These are phyloP conservation scores for Neurospora sp. DNA, from an alignment of 495 filamentous ascomycete genomes.

Conservation along the genomic window DNA sequence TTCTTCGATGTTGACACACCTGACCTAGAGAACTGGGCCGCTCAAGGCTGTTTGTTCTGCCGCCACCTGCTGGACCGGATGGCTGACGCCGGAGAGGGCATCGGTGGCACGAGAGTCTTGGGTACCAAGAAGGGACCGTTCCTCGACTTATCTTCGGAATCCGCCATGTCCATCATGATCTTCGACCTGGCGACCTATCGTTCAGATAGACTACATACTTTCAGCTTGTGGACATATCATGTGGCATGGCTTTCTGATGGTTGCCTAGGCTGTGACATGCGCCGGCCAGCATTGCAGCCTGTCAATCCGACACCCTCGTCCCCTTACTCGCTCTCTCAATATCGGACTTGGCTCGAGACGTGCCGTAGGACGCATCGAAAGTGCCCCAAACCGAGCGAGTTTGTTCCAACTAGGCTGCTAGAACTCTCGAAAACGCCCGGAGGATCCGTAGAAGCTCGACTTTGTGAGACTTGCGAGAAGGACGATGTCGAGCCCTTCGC, in stretches of 20 bases:
- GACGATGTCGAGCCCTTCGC: background rate
- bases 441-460: background rate
- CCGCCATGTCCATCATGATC: background rate
- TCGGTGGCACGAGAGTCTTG: background rate
- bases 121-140: background rate
- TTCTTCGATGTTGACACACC: background rate
- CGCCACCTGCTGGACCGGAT: background rate
- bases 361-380: background rate
- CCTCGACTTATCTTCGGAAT: background rate
- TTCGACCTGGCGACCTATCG: background rate
- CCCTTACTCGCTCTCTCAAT: background rate
- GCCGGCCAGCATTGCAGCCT: background rate
- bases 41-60: background rate
- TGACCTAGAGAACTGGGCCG: background rate
- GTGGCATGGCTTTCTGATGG: background rate
- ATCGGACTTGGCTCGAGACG: background rate
- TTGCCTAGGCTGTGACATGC: background rate
- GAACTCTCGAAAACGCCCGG: background rate
- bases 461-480: background rate
- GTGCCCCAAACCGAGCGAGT: background rate
- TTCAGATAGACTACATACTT: background rate
- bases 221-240: background rate
- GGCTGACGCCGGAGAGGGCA: background rate
- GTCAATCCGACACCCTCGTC: background rate
- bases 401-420: background rate